phyloP scores from a whole-genome alignment of 75 land plant species.

The Pinus albicaulis region DNA sequence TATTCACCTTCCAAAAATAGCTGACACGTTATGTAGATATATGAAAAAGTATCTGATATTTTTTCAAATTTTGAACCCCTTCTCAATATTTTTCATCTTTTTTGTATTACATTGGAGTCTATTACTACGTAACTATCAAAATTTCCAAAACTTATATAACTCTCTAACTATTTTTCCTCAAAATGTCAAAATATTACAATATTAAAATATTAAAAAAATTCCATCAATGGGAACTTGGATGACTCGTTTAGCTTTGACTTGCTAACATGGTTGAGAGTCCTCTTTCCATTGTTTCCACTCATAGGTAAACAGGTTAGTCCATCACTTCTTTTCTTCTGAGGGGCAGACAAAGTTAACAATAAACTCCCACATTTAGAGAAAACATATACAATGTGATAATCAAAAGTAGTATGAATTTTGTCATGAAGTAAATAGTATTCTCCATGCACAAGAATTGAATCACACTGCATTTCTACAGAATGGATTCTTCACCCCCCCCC shows the following conservation, averaged over 20 bases:
- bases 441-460: slow-evolving; percentile 88
- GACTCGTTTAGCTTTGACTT: slow-evolving; percentile 13
- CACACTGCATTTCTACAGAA: slow-evolving; percentile 93
- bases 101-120: no score
- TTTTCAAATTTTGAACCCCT: no score
- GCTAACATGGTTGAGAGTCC: slow-evolving; percentile 57
- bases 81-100: no score
- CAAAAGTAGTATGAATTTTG: slow-evolving; percentile 86
- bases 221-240: no score
- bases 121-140: no score
- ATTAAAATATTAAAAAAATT: no score
- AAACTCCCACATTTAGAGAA: slow-evolving; percentile 83
- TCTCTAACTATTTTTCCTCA: no score
- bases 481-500: slow-evolving; percentile 96
- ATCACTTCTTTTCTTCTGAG: slow-evolving; percentile 27
- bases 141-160: no score
- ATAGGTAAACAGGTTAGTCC: slow-evolving; percentile 28
- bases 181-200: no score
- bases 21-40: no score
- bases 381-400: slow-evolving; percentile 84
- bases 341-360: slow-evolving; percentile 40
- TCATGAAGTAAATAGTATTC: slow-evolving; percentile 87
- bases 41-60: no score
- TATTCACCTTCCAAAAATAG: no score
- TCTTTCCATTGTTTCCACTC: slow-evolving; percentile 31